A percentile compares a stretch with the other conserved stretches of the same genome.
Evolutionary conservation across 2,329 filamentous ascomycete species (phyloP).

Genomic region (Xylariomycetidae sp.): DNA sequence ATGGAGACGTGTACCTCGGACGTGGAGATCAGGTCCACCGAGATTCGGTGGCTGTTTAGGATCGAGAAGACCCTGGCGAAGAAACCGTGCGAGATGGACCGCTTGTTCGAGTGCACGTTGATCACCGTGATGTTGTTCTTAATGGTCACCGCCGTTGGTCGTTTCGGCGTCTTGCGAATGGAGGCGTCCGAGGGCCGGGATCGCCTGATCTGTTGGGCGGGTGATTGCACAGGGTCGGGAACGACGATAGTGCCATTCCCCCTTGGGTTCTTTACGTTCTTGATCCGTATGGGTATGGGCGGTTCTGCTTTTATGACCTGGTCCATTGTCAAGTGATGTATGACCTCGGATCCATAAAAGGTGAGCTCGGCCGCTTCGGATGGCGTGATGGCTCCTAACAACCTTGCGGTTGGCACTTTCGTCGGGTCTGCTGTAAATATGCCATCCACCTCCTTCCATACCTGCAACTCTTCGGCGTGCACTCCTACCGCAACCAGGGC

Average conservation of each 20-base stretch:
- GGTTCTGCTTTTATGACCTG: constrained; percentile 79
- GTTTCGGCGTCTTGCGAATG: constrained; percentile 58
- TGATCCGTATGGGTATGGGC: constrained; percentile 81
- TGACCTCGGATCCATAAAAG: constrained; percentile 92
- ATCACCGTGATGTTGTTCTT: constrained; percentile 96
- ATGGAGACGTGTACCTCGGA: constrained; percentile 97
- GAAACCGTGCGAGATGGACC: constrained; percentile 93
- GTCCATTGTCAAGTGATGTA: constrained; percentile 98
- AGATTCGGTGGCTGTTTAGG: constrained; percentile 79
- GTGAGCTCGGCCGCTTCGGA: constrained; percentile 94
- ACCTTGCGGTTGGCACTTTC: constrained; percentile 85
- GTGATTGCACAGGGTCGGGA: constrained; percentile 60
- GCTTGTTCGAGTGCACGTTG: constrained; percentile 97
- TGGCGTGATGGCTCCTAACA: constrained; percentile 86
- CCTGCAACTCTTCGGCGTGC: constrained; percentile 83
- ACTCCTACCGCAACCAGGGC: constrained; percentile 86
- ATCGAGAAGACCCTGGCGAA: constrained; percentile 91
- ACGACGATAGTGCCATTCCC: constrained; percentile 77
- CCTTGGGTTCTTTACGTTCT: constrained; percentile 84
- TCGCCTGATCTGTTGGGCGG: constrained; percentile 54
- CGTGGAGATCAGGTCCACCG: constrained; percentile 93
- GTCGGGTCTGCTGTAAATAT: constrained; percentile 80
- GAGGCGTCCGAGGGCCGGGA: constrained; percentile 43
- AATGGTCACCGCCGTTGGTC: constrained; percentile 88
- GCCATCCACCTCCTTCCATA: constrained; percentile 98